Conservation (phyloP, 2,329 filamentous ascomycete species). For the Calonectria multiphialidica region DNA sequence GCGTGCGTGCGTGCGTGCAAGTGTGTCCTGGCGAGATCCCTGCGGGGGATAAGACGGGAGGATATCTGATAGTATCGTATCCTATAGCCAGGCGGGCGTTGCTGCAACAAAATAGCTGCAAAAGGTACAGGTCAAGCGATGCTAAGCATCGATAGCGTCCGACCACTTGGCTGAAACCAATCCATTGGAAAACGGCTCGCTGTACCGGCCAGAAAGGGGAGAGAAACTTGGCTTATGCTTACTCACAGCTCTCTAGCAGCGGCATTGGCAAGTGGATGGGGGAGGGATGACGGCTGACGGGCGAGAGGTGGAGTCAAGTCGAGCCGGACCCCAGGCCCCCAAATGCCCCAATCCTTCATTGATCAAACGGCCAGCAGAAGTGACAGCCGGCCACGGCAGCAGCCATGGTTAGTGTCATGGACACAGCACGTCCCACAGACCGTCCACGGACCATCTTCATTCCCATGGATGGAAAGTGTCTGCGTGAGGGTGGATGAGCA, state of each 20-base stretch:
- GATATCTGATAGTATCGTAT: constrained; percentile 21
- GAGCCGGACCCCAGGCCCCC: constrained; percentile 17
- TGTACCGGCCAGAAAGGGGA: constrained; percentile 33
- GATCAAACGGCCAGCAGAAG: constrained; percentile 26
- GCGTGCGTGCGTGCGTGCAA: neutral
- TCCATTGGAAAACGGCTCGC: constrained; percentile 34
- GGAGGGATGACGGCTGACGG: constrained; percentile 34
- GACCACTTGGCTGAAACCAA: constrained; percentile 40
- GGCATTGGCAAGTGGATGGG: constrained; percentile 34
- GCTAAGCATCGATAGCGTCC: constrained; percentile 29
- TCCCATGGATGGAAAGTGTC: constrained; percentile 23
- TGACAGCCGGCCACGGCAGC: constrained; percentile 30
- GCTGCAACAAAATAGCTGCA: constrained; percentile 15
- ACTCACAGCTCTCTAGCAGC: constrained; percentile 38
- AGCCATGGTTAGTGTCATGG: constrained; percentile 8
- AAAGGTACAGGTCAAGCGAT: constrained; percentile 8
- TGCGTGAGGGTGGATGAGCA: constrained; percentile 21
- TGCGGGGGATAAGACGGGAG: constrained; percentile 33
- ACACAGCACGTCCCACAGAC: constrained; percentile 39
- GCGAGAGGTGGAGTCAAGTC: constrained; percentile 38
- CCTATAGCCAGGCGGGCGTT: constrained; percentile 20
- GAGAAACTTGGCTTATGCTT: constrained; percentile 44
- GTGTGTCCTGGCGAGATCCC: constrained; percentile 19
- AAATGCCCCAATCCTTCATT: constrained; percentile 31
- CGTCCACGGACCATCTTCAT: constrained; percentile 27